These are phyloP conservation scores for Daldinia vernicosa DNA, from an alignment of 495 filamentous ascomycete species.

Conservation along the genomic window DNA sequence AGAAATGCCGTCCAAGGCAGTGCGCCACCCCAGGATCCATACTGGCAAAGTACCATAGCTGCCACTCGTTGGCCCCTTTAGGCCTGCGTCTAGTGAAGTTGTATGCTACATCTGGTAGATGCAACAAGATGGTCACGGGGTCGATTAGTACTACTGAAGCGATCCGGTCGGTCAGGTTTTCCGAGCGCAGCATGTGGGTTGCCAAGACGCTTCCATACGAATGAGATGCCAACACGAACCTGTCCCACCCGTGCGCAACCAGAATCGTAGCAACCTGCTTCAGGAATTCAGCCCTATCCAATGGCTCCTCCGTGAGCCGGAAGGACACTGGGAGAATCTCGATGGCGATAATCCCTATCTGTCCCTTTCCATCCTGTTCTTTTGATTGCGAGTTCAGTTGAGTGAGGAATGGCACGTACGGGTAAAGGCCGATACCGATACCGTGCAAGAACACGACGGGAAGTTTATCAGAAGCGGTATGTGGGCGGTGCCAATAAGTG, in stretches of 20 bases:
- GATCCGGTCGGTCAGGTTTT: constrained; percentile 52
- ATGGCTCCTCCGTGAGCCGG: constrained; percentile 63
- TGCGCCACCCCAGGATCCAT: constrained; percentile 70
- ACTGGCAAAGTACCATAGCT: constrained; percentile 72
- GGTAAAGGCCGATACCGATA: constrained; percentile 73
- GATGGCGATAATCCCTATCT: constrained; percentile 69
- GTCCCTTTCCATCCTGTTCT: constrained; percentile 45
- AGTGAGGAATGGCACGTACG: constrained; percentile 66
- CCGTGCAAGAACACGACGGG: constrained; percentile 75
- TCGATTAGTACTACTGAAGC: constrained; percentile 66
- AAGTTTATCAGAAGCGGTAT: constrained; percentile 60
- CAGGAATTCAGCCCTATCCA: constrained; percentile 58
- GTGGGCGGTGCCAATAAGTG: constrained; percentile 71
- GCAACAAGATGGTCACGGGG: constrained; percentile 71
- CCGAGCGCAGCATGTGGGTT: constrained; percentile 66
- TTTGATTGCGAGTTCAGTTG: constrained; percentile 57
- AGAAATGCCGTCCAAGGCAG: constrained; percentile 67
- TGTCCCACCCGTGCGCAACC: constrained; percentile 58
- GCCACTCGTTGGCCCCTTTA: constrained; percentile 66
- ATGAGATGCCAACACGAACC: constrained; percentile 64
- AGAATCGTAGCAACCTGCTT: constrained; percentile 62
- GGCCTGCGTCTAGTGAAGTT: constrained; percentile 70
- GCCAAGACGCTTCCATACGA: constrained; percentile 71
- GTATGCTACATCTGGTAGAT: constrained; percentile 74
- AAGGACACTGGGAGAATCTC: constrained; percentile 71